Percentiles rank a stretch among this genome's conserved stretches.
phyloP scores from a whole-genome alignment of 139 green algal genomes.

The Coccomyxa sp. region DNA sequence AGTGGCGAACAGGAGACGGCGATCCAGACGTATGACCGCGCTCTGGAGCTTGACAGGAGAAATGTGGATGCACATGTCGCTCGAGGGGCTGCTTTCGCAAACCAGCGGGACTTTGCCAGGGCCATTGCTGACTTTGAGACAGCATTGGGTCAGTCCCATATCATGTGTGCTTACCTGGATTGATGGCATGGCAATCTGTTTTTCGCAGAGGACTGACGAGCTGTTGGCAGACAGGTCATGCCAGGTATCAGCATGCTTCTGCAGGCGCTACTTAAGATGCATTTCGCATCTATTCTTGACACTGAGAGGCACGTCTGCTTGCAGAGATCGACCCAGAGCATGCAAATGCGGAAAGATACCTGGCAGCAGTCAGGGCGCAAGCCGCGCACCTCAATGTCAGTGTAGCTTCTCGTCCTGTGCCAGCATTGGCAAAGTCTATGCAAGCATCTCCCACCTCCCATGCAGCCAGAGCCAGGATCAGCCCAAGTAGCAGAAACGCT shows the following conservation, averaged over 20 bases:
- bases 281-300: background rate
- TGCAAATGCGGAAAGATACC: conserved; percentile 23
- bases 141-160: conserved; percentile 7
- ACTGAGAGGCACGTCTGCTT: background rate
- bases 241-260: background rate
- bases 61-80: conserved; percentile 29
- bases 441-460: background rate
- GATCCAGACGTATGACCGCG: conserved; percentile 15
- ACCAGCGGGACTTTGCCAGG: conserved; percentile 8
- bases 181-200: background rate
- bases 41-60: conserved; percentile 21
- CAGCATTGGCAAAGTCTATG: background rate
- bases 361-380: no score
- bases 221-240: background rate
- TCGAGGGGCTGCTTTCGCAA: conserved; percentile 21
- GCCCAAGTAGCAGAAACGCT: no score
- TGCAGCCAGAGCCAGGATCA: background rate
- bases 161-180: no score
- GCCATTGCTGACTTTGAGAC: conserved; percentile 19
- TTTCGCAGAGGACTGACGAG: background rate
- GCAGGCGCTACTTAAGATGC: no score
- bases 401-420: background rate
- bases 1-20: background rate
- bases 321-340: conserved; percentile 21
- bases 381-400: background rate